A percentile compares a stretch with the other conserved stretches of the same genome.
phyloP scores from a whole-genome alignment of 2,329 filamentous ascomycete genomes.

The Paecilomyces fulvus region DNA sequence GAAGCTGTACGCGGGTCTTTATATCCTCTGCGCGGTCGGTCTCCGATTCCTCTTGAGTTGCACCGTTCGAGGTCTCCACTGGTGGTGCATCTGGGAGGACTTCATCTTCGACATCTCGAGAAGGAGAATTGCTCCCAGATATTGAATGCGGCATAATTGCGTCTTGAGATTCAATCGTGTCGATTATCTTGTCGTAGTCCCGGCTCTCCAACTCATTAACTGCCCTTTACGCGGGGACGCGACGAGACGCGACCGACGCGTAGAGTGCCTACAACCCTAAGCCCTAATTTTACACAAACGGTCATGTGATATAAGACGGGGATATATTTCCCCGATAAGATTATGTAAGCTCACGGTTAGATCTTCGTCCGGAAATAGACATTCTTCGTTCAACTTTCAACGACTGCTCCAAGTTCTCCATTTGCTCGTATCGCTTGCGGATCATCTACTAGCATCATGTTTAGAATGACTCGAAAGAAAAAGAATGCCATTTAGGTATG shows the following conservation, averaged over 20 bases:
- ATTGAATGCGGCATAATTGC: constrained; percentile 31
- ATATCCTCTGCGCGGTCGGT: constrained; percentile 8
- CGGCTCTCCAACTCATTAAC: background rate
- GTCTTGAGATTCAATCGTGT: background rate
- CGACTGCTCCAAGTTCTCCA: background rate
- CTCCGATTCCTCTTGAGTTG: constrained; percentile 3
- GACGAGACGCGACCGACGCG: background rate
- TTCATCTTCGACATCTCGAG: constrained; percentile 30
- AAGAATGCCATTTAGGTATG: background rate
- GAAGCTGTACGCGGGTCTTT: constrained; percentile 37
- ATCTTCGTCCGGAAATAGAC: background rate
- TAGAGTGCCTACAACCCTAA: background rate
- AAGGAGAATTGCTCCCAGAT: constrained; percentile 29
- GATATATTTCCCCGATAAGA: background rate
- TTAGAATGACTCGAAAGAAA: background rate
- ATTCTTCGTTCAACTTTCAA: background rate
- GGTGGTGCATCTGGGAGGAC: constrained; percentile 34
- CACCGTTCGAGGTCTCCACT: constrained; percentile 4
- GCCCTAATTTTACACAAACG: background rate
- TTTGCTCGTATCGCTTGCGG: background rate
- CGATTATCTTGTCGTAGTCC: background rate
- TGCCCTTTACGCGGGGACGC: background rate
- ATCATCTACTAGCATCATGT: background rate
- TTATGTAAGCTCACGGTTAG: background rate
- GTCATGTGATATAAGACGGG: background rate